Base-by-base conservation (phyloP, 129 eudicot genomes). In the Silybum marianum region DNA sequence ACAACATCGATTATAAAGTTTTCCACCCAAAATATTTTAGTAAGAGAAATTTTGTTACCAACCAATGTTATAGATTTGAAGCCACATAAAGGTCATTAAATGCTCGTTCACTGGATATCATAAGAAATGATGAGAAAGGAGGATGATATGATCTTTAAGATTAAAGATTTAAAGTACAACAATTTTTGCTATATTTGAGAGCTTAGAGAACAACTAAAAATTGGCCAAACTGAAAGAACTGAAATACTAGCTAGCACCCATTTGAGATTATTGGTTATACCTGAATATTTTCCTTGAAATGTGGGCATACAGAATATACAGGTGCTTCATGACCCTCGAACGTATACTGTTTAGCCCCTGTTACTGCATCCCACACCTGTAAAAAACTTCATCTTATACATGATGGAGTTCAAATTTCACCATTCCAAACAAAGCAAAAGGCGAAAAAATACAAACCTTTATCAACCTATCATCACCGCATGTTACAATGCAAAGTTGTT, bases 291-390 rank as follows among this genome's bases (percentile, higher is more conserved):
- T 93, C 98, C 83, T 94, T 94, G 75, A 83, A 81, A 88, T 94
- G 97, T 28, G 98, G 96, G 80, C 96, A 92, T 42, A 94, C 90
- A 74, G 97, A 94, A 73, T 88, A 92, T 2, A 94, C 96, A 54
- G 98, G 92, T 74, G 96, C 91, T 75, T 92, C 97, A 71, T 94
- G 98, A 71, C 98, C 98, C 84, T 89, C 90, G 77, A 92, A 90
- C 30, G 87, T 86, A 80, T 85, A 85, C 68, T 78, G 89, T 77
- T 84, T 90, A 25, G 87, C 78, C 82, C 97, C 98, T 36, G 93
- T 90, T 66, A 82, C 88, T 71, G 92, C 98, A 90, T 89, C 91
- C 98, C 96, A 93, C 30, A 93, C 97, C 96, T 93, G 88, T 48
- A 74, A 25, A 78, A 23, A 60, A 69, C 67, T 58, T 72, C 21